Evolutionary conservation across 805 yeast genomes (phyloP), one percentile per base, ranked within the genome.

Genomic region (Candida patagonica): DNA sequence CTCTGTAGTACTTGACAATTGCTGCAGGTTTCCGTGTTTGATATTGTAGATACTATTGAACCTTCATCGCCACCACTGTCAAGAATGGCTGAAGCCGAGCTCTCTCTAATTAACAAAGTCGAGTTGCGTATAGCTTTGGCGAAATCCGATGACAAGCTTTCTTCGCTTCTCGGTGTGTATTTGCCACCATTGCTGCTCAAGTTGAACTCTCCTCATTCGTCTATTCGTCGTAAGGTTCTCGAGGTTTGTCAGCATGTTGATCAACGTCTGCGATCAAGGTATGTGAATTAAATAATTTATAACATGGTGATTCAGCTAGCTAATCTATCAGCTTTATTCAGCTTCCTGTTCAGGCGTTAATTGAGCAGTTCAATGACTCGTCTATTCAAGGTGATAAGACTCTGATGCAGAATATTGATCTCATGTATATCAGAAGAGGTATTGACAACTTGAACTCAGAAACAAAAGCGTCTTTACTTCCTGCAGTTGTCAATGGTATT

Each of bases 121-220:
- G 96, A 88, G 57, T 71, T 88, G 36, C 66, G 85, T 29, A 67
- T 89, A 15, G 89, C 94, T 1, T 62, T 89, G 30, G 84, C 96
- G 0, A 74, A 73, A 36, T 65, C 78, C 0, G 81, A 79, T 35
- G 67, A 60, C 2, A 81, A 80, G 52, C 71, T 87, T 40, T 78
- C 81, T 52, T 54, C 70, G 1, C 61, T 78, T 4, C 56, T 92
- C 30, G 66, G 68, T 8, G 59, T 73, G 1, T 89, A 80, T 53
- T 65, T 89, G 31, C 70, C 85, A 1, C 96, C 98, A 1, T 55
- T 89, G 21, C 61, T 89, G 26, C 63, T 88, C 45, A 89, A 89
- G 55, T 67, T 88, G 38, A 73, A 80, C 2, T 86, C 96, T 12
- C 71, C 78, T 2, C 73, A 81, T 56, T 62, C 66, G 0, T 62